Base-by-base conservation (phyloP, 208 protist genomes). In the Porcisia hertigi region DNA sequence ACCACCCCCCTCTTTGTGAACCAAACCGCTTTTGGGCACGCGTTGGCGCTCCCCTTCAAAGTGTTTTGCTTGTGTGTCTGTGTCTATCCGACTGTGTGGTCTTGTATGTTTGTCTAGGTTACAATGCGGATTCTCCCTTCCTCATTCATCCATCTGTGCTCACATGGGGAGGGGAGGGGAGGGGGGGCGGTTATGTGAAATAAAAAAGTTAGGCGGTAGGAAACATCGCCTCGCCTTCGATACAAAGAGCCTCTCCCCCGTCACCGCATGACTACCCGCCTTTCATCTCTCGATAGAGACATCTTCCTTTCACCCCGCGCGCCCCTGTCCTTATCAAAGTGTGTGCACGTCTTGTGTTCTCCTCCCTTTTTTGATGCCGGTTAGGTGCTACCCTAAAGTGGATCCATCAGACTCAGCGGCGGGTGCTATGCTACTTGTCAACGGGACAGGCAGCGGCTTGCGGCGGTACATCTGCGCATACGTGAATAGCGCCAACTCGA, bases 401-500 rank as follows among this genome's bases (percentile, higher is more conserved):
- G 65, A 34, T 55, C 23, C 23, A 14, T 59, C 47, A 5, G 67
- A 9, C 73, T 77, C 78, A 0, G 78, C 66, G 0, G 41, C 73
- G 0, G 67, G 5, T n/a, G 73, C 78, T 57, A 82, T 82, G 58
- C 77, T 70, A 36, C 39, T 1, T 18, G n/a, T 53, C 39, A 55
- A 65, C 1, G 78, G 53, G 1, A 78, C 78, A 4, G 78, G 52
- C 18, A 47, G 58, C 9, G 72, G 73, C 53, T 57, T 55, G 1
- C 60, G 66, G 59, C 77, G 72, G 43, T 71, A 70, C 72, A 84
- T 81, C 73, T 88, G 77, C 16, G 77, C 77, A 81, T 94, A 97
- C 43, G 84, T 86, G 78, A 89, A 96, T 83, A 97, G 88, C 12
- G 65, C 79, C n/a, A 97, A 76, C 85, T 97, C 93, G 76, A 94